Evolutionary conservation across 805 yeast species (phyloP), one percentile per base, ranked within the genome.

Genomic region (Candida ipomoeae): DNA sequence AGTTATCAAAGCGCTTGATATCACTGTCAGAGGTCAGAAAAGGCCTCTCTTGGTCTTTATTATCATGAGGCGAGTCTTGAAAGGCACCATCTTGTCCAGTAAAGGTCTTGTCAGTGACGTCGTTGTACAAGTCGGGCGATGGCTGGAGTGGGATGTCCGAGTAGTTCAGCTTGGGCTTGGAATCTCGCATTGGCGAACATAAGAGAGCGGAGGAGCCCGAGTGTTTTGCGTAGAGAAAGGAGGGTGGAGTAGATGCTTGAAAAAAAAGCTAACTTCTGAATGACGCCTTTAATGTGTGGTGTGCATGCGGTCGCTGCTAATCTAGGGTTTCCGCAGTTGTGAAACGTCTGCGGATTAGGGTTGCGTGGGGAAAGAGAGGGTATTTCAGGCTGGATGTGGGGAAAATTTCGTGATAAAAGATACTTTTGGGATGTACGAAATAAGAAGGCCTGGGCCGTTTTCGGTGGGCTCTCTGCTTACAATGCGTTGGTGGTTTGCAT

Each of bases 261-360:
- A 29, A 47, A 35, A 29, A 42, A 35, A n/a, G 33, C 37, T 34
- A 21, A n/a, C 31, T 18, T 23, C 29, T 34, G 29, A 35, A 23
- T 23, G 26, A 23, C 40, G 46, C 46, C 44, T 23, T 17, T 35
- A 36, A 35, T 15, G 40, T 44, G 33, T 34, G 46, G 46, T 44
- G 46, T 44, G 46, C 46, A 44, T 44, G 46, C 32, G 46, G 40
- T 17, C 20, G 23, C 33, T 26, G 33, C 21, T 44, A 35, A 44
- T 44, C 34, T 44, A 44, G 46, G 46, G 46, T 35, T 35, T 44
- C 34, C 39, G 40, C 46, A 44, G 46, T 34, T 34, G 39, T 43
- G 46, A 43, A 43, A 43, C 45, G 29, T 42, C 38, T 42, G 45
- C 38, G 38, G 21, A 33, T 42, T 37, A 41, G 44, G 36, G 44